phyloP scores from a whole-genome alignment of 305 asterid genomes.

The Fraxinus baroniana region DNA sequence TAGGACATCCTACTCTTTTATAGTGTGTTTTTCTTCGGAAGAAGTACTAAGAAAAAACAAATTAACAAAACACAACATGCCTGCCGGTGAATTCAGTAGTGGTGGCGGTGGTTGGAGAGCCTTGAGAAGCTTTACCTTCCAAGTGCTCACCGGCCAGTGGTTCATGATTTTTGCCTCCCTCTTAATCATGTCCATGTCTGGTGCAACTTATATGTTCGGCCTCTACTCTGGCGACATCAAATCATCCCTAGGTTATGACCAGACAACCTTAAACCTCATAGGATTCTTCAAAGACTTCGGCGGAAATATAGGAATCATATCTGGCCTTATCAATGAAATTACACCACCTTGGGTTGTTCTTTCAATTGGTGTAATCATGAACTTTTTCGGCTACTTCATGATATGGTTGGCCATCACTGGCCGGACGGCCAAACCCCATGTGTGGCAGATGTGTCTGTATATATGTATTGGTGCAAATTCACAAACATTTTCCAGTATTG shows the following conservation, averaged over 20 bases:
- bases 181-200: conserved; percentile 51
- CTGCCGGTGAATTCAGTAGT: too few relatives aligned
- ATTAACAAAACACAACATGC: too few relatives aligned
- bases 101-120: conserved; percentile 11
- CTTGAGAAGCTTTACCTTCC: conserved; percentile 24
- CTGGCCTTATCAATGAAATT: conserved; percentile 52
- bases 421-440: conserved; percentile 27
- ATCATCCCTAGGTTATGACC: conserved; percentile 48
- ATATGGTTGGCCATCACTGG: conserved; percentile 54
- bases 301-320: conserved; percentile 45
- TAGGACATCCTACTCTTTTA: too few relatives aligned
- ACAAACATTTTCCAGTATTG: conserved; percentile 47
- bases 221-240: conserved; percentile 52
- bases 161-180: conserved; percentile 56
- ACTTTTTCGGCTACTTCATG: conserved; percentile 55
- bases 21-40: too few relatives aligned
- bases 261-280: conserved; percentile 49
- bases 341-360: conserved; percentile 66
- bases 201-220: conserved; percentile 63
- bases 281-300: conserved; percentile 68
- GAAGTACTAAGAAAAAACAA: too few relatives aligned
- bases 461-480: conserved; percentile 46
- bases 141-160: conserved; percentile 46
- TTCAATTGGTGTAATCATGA: conserved; percentile 44
- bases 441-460: conserved; percentile 60